These are phyloP conservation scores for Cyberlindnera sargentensis DNA, from an alignment of 805 yeast species.

Conservation along the genomic window DNA sequence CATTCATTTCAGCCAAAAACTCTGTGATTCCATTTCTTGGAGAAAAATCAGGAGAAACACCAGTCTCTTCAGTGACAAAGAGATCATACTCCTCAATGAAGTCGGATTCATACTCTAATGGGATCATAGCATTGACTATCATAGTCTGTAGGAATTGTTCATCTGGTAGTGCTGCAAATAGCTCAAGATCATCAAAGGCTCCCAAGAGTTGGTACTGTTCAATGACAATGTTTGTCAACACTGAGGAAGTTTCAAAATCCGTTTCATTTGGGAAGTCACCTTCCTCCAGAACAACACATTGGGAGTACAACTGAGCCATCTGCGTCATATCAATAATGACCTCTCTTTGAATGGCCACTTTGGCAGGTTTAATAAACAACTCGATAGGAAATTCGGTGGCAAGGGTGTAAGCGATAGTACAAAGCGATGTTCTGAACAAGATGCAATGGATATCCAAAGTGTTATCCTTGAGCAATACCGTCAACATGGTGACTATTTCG, in stretches of 20 bases:
- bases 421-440: constrained; percentile 12
- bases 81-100: constrained; percentile 58
- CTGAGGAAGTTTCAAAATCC: constrained; percentile 5
- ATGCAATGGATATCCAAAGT: constrained; percentile 9
- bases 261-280: constrained; percentile 12
- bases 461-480: constrained; percentile 6
- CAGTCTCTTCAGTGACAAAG: constrained; percentile 70
- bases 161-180: neutral
- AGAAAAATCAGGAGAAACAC: constrained; percentile 45
- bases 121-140: constrained; percentile 10
- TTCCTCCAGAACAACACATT: constrained; percentile 11
- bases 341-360: constrained; percentile 6
- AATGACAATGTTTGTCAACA: constrained; percentile 21
- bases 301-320: constrained; percentile 6
- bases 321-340: constrained; percentile 11
- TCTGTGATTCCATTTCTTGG: constrained; percentile 60
- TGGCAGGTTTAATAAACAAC: constrained; percentile 12
- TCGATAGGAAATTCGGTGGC: constrained; percentile 20
- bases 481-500: constrained; percentile 13
- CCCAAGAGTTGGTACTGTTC: constrained; percentile 30
- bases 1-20: constrained; percentile 43
- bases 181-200: constrained; percentile 11
- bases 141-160: constrained; percentile 9
- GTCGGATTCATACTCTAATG: constrained; percentile 31
- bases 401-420: constrained; percentile 12